These are phyloP conservation scores for Myochromella boudieri DNA, from an alignment of 768 basidiomycete genomes.

Conservation along the genomic window DNA sequence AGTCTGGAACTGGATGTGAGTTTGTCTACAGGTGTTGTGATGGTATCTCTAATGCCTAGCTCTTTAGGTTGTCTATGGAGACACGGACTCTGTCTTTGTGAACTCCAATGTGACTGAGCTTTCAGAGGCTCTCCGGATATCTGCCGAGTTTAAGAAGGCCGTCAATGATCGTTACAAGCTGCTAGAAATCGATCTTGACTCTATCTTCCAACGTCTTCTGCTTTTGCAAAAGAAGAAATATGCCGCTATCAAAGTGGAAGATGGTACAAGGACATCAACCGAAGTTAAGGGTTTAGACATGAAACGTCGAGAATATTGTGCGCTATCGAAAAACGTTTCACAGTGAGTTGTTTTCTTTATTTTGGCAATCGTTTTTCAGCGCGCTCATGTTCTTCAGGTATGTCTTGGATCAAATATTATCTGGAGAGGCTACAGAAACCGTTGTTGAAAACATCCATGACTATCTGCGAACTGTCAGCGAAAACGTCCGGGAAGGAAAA, in stretches of 20 bases:
- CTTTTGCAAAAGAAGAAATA: conserved; percentile 99
- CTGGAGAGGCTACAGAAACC: conserved; percentile 85
- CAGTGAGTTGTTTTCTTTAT: conserved; percentile 56
- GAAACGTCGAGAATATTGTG: conserved; percentile 96
- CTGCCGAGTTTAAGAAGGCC: conserved; percentile 89
- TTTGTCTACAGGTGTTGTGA: neutral
- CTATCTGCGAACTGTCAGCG: conserved; percentile 75
- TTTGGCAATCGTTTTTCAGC: neutral
- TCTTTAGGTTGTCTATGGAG: conserved; percentile 94
- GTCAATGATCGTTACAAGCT: conserved; percentile 96
- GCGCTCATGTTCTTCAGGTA: conserved; percentile 50
- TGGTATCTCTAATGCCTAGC: neutral
- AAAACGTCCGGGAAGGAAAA: conserved; percentile 74
- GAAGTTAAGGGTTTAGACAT: conserved; percentile 98
- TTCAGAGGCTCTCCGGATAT: conserved; percentile 87
- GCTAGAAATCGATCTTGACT: conserved; percentile 95
- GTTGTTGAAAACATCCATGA: conserved; percentile 94
- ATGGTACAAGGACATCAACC: conserved; percentile 69
- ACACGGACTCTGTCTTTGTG: conserved; percentile 98
- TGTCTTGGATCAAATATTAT: conserved; percentile 87
- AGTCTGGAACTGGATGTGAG: conserved; percentile 85
- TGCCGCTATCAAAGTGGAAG: conserved; percentile 93
- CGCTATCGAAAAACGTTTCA: conserved; percentile 88
- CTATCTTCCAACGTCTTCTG: conserved; percentile 88
- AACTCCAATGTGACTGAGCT: conserved; percentile 93